Conservation (phyloP, 176 grass and related monocot species). For the Hordeum vulgare region DNA sequence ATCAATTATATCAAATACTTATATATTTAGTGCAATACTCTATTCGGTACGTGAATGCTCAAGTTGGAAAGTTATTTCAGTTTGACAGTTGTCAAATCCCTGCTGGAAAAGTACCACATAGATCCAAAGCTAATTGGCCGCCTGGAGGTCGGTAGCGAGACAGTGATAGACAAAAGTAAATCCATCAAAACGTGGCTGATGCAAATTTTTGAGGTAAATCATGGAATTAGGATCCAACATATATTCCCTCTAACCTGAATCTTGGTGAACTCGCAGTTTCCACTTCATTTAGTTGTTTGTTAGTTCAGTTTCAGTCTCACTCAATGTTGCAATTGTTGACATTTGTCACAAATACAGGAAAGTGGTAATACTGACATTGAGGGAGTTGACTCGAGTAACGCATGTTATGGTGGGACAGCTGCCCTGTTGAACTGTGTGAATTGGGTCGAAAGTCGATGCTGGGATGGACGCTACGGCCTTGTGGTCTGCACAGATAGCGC, state of each 20-base stretch:
- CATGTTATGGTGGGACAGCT: slow-evolving; percentile 95
- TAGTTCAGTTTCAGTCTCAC: not conserved
- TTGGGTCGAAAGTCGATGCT: slow-evolving; percentile 95
- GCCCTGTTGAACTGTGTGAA: slow-evolving; percentile 93
- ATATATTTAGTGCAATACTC: not conserved
- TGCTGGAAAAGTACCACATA: slow-evolving; percentile 65
- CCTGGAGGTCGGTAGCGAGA: slow-evolving; percentile 80
- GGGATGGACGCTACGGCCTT: slow-evolving; percentile 89
- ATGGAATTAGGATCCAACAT: not conserved
- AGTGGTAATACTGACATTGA: slow-evolving; percentile 90
- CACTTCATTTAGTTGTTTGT: not conserved
- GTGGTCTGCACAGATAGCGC: slow-evolving; percentile 98
- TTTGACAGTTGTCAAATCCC: slow-evolving; percentile 66
- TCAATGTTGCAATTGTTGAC: not conserved
- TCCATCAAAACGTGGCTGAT: slow-evolving; percentile 94
- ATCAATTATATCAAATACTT: not conserved
- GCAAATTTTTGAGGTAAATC: slow-evolving; percentile 71
- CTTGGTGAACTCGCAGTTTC: not conserved
- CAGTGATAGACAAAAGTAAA: slow-evolving; percentile 92
- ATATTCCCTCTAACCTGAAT: not conserved
- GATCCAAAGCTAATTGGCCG: slow-evolving; percentile 66
- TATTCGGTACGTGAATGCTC: slow-evolving; percentile 15
- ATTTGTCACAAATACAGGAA: slow-evolving; percentile 49
- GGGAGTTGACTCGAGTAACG: slow-evolving; percentile 92
- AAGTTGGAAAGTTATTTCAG: slow-evolving; percentile 37